Evolutionary conservation across 345 rosid species (phyloP).

Genomic region (rapeseed (Brassica napus)): DNA sequence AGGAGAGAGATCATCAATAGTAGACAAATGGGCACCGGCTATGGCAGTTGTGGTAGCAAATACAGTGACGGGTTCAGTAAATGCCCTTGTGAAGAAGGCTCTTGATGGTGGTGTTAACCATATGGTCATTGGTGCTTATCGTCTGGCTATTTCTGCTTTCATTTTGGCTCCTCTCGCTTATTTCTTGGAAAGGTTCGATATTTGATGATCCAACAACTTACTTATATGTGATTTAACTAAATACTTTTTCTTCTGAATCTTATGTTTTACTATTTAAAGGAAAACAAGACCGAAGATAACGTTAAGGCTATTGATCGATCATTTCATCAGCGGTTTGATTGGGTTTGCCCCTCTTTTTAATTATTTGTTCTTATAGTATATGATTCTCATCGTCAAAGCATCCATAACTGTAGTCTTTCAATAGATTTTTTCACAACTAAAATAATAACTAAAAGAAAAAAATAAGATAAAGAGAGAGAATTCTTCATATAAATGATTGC

Average conservation of each 20-base stretch:
- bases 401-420: no score
- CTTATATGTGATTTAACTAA: background rate
- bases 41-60: constrained; percentile 49
- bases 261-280: constrained; percentile 30
- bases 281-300: constrained; percentile 46
- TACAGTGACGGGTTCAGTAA: constrained; percentile 56
- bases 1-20: background rate
- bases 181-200: constrained; percentile 61
- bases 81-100: constrained; percentile 62
- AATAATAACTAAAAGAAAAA: no score
- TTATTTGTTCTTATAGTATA: background rate
- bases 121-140: constrained; percentile 63
- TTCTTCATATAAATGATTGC: background rate
- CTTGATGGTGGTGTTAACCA: constrained; percentile 62
- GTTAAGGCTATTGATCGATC: constrained; percentile 40
- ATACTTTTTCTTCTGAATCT: background rate
- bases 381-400: no score
- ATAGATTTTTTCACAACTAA: no score
- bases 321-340: constrained; percentile 50
- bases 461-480: background rate
- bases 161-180: constrained; percentile 68
- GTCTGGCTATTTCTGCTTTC: constrained; percentile 58
- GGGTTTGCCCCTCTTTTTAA: constrained; percentile 36
- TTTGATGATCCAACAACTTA: background rate
- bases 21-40: constrained; percentile 53